Conservation (phyloP, 1,284 basidiomycete species). For the Malassezia obtusa region DNA sequence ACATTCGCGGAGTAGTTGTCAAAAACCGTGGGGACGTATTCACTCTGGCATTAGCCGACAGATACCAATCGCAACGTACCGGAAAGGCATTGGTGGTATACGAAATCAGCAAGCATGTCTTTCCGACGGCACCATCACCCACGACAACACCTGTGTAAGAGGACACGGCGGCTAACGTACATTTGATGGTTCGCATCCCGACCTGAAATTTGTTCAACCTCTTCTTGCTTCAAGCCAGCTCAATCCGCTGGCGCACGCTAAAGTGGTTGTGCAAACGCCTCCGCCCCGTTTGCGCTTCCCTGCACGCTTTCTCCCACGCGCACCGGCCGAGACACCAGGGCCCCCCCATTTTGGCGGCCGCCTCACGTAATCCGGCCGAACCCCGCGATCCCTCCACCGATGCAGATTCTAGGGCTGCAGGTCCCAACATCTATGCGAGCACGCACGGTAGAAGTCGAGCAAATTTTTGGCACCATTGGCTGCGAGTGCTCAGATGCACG, state of each 20-base stretch:
- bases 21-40: conserved; percentile 58
- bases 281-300: not conserved
- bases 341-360: not conserved
- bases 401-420: not conserved
- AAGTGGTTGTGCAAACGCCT: not conserved
- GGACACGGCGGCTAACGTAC: not conserved
- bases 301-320: not conserved
- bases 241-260: not conserved
- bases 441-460: not conserved
- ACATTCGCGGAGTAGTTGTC: conserved; percentile 86
- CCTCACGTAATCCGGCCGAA: not conserved
- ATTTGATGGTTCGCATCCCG: conserved; percentile 17
- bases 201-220: not conserved
- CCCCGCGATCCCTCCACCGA: not conserved
- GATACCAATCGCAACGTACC: conserved; percentile 19
- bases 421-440: conserved; percentile 7
- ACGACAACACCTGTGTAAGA: conserved; percentile 35
- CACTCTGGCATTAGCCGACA: conserved; percentile 21
- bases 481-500: not conserved
- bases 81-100: conserved; percentile 48
- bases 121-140: conserved; percentile 48
- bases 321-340: conserved; percentile 3
- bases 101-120: conserved; percentile 47
- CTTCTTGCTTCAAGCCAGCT: not conserved
- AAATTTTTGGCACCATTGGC: not conserved